Evolutionary conservation across 495 filamentous ascomycete genomes (phyloP).

Genomic region (Penicillium daleae): DNA sequence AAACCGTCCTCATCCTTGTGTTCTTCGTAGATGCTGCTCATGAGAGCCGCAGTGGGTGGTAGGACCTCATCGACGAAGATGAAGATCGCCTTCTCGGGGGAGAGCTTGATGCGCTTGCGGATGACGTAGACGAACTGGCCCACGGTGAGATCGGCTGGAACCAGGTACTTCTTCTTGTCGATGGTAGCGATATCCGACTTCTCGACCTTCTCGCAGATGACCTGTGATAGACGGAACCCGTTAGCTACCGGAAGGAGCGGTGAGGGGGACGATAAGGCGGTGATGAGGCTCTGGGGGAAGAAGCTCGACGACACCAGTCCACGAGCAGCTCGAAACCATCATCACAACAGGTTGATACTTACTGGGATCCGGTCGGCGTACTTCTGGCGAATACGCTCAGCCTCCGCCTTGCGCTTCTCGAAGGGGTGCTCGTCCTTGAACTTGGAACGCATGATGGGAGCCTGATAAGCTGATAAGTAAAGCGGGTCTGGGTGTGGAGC

Average conservation of each 20-base stretch:
- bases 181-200: conserved; percentile 99
- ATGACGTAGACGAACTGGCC: conserved; percentile 99
- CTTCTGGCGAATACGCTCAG: conserved; percentile 98
- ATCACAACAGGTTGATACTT: conserved; percentile 47
- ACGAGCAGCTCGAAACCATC: neutral
- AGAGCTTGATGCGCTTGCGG: conserved; percentile 99
- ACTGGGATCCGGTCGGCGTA: conserved; percentile 98
- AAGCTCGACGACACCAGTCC: conserved; percentile 1
- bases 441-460: conserved; percentile 81
- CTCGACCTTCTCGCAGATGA: conserved; percentile 99
- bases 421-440: conserved; percentile 99
- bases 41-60: conserved; percentile 93
- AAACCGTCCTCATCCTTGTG: conserved; percentile 78
- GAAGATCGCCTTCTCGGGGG: conserved; percentile 99
- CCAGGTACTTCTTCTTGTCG: conserved; percentile 99
- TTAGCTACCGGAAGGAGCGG: conserved; percentile 47
- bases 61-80: conserved; percentile 99
- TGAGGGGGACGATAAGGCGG: conserved; percentile 29
- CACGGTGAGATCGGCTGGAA: conserved; percentile 96
- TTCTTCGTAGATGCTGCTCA: conserved; percentile 99
- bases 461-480: conserved; percentile 35
- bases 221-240: conserved; percentile 54
- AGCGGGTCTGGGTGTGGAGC: conserved; percentile 31
- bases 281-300: neutral
- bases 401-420: conserved; percentile 98